Evolutionary conservation across 2,329 filamentous ascomycete genomes (phyloP), one percentile per base, ranked within the genome.

Genomic region (Colletotrichum lupini): DNA sequence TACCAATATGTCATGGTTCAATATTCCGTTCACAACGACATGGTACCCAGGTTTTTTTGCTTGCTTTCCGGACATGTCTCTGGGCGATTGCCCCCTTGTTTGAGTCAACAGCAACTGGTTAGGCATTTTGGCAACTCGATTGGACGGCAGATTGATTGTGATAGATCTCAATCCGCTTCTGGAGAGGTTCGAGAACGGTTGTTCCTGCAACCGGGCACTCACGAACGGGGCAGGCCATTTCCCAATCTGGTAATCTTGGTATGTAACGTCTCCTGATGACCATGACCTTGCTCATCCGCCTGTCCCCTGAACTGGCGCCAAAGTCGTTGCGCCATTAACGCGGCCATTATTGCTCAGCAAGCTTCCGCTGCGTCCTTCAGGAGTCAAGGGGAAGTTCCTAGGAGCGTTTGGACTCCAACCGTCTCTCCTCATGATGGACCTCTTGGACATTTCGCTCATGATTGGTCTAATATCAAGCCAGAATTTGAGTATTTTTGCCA

Each of bases 401-500:
- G 69, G 46, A 26, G 28, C 37, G 5, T 28, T 52, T 59, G 30
- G 30, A 52, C 57, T 37, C 14, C 22, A 12, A 42, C 26, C 37
- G 68, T 72, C 64, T 72, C 64, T 68, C 56, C 64, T 72, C 68
- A 52, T 68, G 26, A 35, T 52, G 35, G 69, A 37, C 16, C 58
- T 55, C 30, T 16, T 11, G 42, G 32, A 3, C 37, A n/a, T 19
- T 14, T 14, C 28, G 19, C 16, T 11, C n/a, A n/a, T 56, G 53
- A 75, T 72, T 75, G 72, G 74, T 30, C 35, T 57, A 62, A 65
- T 68, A 70, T 63, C 19, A 56, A 6, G 16, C 4, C 28, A 32
- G 67, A 61, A 65, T 58, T 57, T 46, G 28, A 35, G 62, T 42
- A 72, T 74, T 74, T 74, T 63, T 67, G 63, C 74, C 74, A 75